Percentiles rank a stretch among this genome's conserved stretches.
Evolutionary conservation across 2,329 filamentous ascomycete genomes (phyloP).

Genomic region (Epichloe amarillans): DNA sequence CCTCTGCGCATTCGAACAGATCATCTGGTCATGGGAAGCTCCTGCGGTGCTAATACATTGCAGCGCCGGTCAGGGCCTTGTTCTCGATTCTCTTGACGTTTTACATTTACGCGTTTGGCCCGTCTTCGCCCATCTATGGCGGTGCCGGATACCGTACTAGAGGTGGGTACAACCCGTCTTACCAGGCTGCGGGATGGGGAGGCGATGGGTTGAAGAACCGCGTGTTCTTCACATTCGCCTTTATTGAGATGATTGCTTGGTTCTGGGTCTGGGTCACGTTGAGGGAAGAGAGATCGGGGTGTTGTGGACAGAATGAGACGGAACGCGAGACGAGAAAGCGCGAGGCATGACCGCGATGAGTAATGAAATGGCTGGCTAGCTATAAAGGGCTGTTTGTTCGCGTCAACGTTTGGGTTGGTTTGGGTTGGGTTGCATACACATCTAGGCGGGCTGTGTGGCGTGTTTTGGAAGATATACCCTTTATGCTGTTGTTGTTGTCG

Average conservation of each 20-base stretch:
- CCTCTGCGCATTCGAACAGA: slow-evolving; percentile 7
- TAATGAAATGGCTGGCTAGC: background rate
- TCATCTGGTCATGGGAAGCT: no score
- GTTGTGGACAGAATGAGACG: slow-evolving; percentile 26
- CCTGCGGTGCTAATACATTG: background rate
- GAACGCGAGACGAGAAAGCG: slow-evolving; percentile 5
- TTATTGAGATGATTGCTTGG: slow-evolving; percentile 74
- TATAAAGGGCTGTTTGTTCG: background rate
- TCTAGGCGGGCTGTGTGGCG: background rate
- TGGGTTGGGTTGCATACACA: background rate
- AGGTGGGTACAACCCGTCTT: slow-evolving; percentile 18
- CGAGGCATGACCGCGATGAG: slow-evolving; percentile 6
- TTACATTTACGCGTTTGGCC: slow-evolving; percentile 51
- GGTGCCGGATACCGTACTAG: slow-evolving; percentile 10
- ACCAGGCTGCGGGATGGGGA: slow-evolving; percentile 30
- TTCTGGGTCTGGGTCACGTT: slow-evolving; percentile 72
- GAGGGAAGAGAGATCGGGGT: slow-evolving; percentile 45
- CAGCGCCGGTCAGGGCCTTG: slow-evolving; percentile 50
- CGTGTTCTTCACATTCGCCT: slow-evolving; percentile 71
- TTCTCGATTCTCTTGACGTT: slow-evolving; percentile 47
- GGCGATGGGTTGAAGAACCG: slow-evolving; percentile 68
- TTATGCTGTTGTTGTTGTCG: background rate
- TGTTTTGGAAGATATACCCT: background rate
- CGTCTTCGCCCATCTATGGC: slow-evolving; percentile 35
- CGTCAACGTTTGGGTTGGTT: background rate